Base-by-base conservation (phyloP, 2,329 filamentous ascomycete genomes). In the Aspergillus aculeatus region DNA sequence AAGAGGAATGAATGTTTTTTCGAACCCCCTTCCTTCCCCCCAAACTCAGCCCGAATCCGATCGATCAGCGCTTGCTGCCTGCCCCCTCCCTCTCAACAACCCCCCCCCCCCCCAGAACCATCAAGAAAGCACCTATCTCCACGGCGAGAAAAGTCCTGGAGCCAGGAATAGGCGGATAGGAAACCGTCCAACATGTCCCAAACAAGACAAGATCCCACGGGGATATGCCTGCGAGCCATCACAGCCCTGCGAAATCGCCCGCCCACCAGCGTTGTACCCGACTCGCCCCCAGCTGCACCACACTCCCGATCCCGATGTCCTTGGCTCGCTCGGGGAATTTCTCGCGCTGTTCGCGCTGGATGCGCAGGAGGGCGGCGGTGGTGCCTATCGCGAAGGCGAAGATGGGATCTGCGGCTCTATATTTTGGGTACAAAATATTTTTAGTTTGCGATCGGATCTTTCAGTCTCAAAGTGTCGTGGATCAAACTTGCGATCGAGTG, bases 341-440 rank as follows among this genome's bases (percentile, higher is more conserved):
- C 63, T 83, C 82, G 47, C 72, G 76, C 69, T 85, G 79, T 63
- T 85, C 83, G 12, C 83, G 78, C 58, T 79, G 81, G 64, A 85
- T 82, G n/a, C 83, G 79, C 21, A 82, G 72, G 23, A 77, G 71
- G 12, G 83, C 80, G n/a, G 83, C 82, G 9, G 80, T 77, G 10
- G 80, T 69, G 51, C 83, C 83, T 67, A 85, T 83, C 24, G 67
- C 56, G 21, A 73, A 58, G 24, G 83, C 83, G 66, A 86, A 86
- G 59, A 85, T 57, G 32, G 83, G 83, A 66, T 86, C 83, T 5
- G 75, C 77, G 61, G 80, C 64, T 69, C 81, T 83, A 50, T 31
- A 38, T 35, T 29, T 26, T 56, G 23, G 5, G 24, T 19, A 9
- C n/a, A 19, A 10, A 16, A 29, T 16, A 16, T 16, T 23, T 23